Evolutionary conservation across 768 basidiomycete genomes (phyloP).

Genomic region (Bullera alba): DNA sequence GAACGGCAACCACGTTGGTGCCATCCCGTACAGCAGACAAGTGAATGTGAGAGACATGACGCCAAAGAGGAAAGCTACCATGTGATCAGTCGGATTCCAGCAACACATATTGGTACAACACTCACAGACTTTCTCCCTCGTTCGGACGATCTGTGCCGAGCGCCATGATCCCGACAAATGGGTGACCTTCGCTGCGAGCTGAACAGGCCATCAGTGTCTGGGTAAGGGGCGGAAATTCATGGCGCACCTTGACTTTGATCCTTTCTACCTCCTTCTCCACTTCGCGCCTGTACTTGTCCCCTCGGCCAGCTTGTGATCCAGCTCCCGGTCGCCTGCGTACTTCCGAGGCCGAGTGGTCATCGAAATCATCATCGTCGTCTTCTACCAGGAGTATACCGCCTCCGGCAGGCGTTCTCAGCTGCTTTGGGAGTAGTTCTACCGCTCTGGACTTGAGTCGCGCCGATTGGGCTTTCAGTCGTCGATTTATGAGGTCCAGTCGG

Average conservation of each 20-base stretch:
- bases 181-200: constrained; percentile 76
- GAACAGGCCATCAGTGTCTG: constrained; percentile 3
- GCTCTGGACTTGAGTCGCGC: constrained; percentile 75
- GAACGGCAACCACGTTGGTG: constrained; percentile 83
- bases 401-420: constrained; percentile 35
- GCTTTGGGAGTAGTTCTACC: constrained; percentile 67
- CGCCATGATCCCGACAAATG: constrained; percentile 80
- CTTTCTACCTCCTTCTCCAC: constrained; percentile 78
- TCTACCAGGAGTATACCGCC: constrained; percentile 25
- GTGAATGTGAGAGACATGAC: constrained; percentile 83
- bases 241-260: constrained; percentile 72
- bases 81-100: not conserved
- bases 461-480: constrained; percentile 77
- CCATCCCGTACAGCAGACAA: constrained; percentile 77
- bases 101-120: constrained; percentile 60
- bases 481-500: constrained; percentile 55
- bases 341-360: constrained; percentile 6
- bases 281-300: constrained; percentile 65
- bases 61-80: constrained; percentile 74
- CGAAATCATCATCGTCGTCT: constrained; percentile 12
- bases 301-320: constrained; percentile 23
- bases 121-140: constrained; percentile 51
- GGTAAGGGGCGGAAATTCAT: not conserved
- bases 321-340: constrained; percentile 53
- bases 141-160: constrained; percentile 55